A percentile compares a stretch with the other conserved stretches of the same genome.
Evolutionary conservation across 192 early-diverging fungal species (phyloP).

Genomic region (Coemansia erecta): DNA sequence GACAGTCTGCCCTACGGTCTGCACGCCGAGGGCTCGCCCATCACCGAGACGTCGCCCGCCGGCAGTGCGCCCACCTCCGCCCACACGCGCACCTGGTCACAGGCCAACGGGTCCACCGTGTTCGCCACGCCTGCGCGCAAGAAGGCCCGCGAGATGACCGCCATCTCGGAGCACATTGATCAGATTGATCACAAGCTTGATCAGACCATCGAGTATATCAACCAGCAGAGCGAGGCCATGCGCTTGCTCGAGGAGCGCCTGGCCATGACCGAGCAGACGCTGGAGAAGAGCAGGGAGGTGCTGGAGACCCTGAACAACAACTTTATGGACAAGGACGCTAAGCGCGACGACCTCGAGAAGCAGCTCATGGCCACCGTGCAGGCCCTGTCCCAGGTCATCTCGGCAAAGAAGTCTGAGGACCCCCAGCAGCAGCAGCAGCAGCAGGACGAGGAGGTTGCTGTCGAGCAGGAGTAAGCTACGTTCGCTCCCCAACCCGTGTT

Average conservation of each 20-base stretch:
- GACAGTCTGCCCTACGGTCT: slow-evolving; percentile 36
- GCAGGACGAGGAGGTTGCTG: slow-evolving; percentile 5
- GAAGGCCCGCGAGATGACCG: slow-evolving; percentile 41
- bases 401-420: slow-evolving; percentile 47
- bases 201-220: slow-evolving; percentile 40
- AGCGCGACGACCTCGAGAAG: slow-evolving; percentile 52
- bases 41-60: slow-evolving; percentile 33
- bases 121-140: slow-evolving; percentile 54
- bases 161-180: slow-evolving; percentile 44
- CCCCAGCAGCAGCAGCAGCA: slow-evolving; percentile 8
- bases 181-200: slow-evolving; percentile 48
- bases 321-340: slow-evolving; percentile 47
- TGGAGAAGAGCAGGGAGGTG: slow-evolving; percentile 43
- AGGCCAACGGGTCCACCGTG: slow-evolving; percentile 32
- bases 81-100: slow-evolving; percentile 43
- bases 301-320: slow-evolving; percentile 41
- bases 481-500: no score
- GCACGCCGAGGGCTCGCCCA: slow-evolving; percentile 33
- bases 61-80: slow-evolving; percentile 11
- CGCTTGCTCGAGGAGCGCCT: slow-evolving; percentile 47
- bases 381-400: slow-evolving; percentile 49
- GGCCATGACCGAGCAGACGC: slow-evolving; percentile 42
- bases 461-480: no score
- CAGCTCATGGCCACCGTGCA: slow-evolving; percentile 54
- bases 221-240: slow-evolving; percentile 46